A percentile compares a stretch with the other conserved stretches of the same genome.
Conservation (phyloP, 1,284 basidiomycete species). For the Apiotrichum porosum region DNA sequence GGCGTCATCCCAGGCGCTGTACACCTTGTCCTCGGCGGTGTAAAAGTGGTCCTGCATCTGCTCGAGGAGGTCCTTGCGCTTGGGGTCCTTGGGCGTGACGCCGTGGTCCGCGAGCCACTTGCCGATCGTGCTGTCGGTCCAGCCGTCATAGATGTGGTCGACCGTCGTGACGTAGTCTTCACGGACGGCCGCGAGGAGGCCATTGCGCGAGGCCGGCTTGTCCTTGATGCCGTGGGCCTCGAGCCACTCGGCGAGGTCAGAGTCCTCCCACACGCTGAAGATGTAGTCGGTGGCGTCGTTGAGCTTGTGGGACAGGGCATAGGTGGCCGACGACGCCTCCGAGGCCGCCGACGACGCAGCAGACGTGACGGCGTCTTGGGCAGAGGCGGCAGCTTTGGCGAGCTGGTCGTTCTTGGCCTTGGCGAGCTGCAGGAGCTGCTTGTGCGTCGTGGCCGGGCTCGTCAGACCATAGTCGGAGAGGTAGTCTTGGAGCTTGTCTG, state of each 20-base stretch:
- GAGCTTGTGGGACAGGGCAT: constrained; percentile 53
- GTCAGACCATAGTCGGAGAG: constrained; percentile 82
- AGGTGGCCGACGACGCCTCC: constrained; percentile 36
- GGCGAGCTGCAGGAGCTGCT: constrained; percentile 72
- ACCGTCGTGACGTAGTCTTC: constrained; percentile 60
- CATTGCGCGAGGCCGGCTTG: constrained; percentile 60
- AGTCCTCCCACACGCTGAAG: constrained; percentile 83
- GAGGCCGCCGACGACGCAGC: constrained; percentile 51
- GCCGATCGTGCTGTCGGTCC: constrained; percentile 80
- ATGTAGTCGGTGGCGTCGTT: constrained; percentile 78
- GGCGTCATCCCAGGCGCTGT: constrained; percentile 59
- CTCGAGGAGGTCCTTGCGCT: constrained; percentile 64
- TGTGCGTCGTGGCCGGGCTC: constrained; percentile 67
- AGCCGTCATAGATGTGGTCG: constrained; percentile 69
- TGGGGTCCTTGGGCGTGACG: constrained; percentile 57
- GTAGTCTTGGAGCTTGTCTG: constrained; percentile 71
- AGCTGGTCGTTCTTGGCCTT: constrained; percentile 58
- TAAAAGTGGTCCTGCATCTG: constrained; percentile 80
- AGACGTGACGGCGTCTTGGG: constrained; percentile 20
- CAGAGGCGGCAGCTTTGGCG: constrained; percentile 50
- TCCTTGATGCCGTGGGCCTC: constrained; percentile 68
- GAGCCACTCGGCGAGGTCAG: constrained; percentile 59
- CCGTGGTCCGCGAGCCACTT: constrained; percentile 78
- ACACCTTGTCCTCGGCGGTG: constrained; percentile 57
- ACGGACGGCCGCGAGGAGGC: constrained; percentile 64